These are phyloP conservation scores for Quercus alba DNA, from an alignment of 306 rosid species.

Conservation along the genomic window DNA sequence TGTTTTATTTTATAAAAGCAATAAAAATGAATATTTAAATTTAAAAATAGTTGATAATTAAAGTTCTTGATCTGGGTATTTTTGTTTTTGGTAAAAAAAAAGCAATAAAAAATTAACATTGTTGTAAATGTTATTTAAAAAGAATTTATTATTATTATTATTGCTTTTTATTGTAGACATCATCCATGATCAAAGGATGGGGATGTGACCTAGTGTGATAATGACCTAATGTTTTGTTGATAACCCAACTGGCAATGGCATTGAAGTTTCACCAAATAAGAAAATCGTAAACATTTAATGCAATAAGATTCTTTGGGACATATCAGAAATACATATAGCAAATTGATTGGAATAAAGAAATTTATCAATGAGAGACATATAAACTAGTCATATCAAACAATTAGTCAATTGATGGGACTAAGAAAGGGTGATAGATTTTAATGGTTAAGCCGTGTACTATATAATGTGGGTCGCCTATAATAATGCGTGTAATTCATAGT, in stretches of 20 bases:
- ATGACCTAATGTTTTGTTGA: conserved; percentile 39
- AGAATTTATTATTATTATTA: neutral
- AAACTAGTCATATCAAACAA: neutral
- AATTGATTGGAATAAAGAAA: conserved; percentile 24
- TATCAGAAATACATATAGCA: conserved; percentile 39
- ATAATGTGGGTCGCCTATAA: neutral
- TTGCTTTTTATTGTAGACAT: conserved; percentile 1
- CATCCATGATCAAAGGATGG: conserved; percentile 31
- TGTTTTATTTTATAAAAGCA: neutral
- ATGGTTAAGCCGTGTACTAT: conserved; percentile 22
- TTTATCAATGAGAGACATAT: conserved; percentile 22
- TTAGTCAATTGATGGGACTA: conserved; percentile 17
- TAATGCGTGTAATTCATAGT: no score
- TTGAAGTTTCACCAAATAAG: conserved; percentile 31
- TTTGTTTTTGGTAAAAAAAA: no score
- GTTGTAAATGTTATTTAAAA: neutral
- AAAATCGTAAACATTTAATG: conserved; percentile 21
- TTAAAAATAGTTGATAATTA: no score
- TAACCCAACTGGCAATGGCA: conserved; percentile 32
- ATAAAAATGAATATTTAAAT: neutral
- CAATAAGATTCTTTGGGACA: conserved; percentile 22
- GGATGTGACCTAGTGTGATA: conserved; percentile 46
- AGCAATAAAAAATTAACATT: neutral
- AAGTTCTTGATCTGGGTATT: no score
- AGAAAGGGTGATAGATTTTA: conserved; percentile 23